Evolutionary conservation across 2,329 filamentous ascomycete species (phyloP), one percentile per base, ranked within the genome.

Genomic region (Aureobasidium sp.): DNA sequence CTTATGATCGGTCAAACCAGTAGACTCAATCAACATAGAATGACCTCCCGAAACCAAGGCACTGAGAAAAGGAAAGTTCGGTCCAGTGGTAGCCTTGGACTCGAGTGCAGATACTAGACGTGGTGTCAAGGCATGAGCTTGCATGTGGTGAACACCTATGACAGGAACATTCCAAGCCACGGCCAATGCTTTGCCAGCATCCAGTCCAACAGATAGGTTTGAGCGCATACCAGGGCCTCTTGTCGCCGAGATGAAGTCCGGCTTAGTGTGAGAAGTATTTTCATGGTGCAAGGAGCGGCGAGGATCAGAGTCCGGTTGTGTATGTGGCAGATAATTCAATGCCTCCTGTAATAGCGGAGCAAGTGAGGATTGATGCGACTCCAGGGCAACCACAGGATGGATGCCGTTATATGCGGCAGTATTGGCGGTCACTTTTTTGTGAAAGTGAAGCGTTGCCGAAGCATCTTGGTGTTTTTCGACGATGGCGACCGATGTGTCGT

Each of bases 81-180:
- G 50, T 3, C 44, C 46, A 17, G 57, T 27, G n/a, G 41, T 32
- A 1, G 42, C 27, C 7, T 17, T 20, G 13, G 52, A 66, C 58
- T 78, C 71, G 64, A 93, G 74, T 5, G 89, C 88, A 36, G 79
- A 76, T 4, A 87, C 86, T 46, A 99, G 82, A 10, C 91, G 82
- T 17, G 93, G 89, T 20, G 94, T 97, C 65, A 99, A 77, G 20
- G 94, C 88, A 74, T 99, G 94, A 12, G 92, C 94, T 73, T 97
- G 92, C 94, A 99, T 97, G 74, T 99, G 94, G 73, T 99, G 89
- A 0, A 97, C 89, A 0, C 86, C 94, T 1, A 97, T 74, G 36
- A 97, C 78, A 3, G 93, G 92, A 41, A 91, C 82, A 66, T 86
- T 82, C 90, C 90, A 96, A 41, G 90, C 91, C 23, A 89, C 80